Conservation (phyloP, 2,329 filamentous ascomycete species). For the Cadophora gregata region DNA sequence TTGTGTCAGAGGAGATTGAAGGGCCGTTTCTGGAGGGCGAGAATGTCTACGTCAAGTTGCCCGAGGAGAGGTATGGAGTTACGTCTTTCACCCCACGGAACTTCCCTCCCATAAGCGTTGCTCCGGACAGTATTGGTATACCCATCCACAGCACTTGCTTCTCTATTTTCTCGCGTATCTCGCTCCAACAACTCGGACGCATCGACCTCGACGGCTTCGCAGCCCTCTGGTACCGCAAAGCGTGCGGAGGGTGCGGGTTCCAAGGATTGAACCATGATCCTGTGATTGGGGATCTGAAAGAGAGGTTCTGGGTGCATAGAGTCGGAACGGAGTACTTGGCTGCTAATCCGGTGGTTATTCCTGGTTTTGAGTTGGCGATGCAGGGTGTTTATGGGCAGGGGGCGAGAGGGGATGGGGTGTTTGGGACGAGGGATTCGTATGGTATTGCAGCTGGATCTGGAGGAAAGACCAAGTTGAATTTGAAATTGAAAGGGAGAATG, state of each 20-base stretch:
- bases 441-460: not conserved
- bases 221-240: slow-evolving; percentile 25
- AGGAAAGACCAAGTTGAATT: not conserved
- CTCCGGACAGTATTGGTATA: slow-evolving; percentile 9
- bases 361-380: slow-evolving; percentile 18
- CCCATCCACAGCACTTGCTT: slow-evolving; percentile 29
- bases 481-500: not conserved
- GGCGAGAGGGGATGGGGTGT: slow-evolving; percentile 6
- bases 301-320: slow-evolving; percentile 21
- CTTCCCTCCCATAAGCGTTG: not conserved
- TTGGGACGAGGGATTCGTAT: not conserved
- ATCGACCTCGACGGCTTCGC: slow-evolving; percentile 30
- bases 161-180: slow-evolving; percentile 30
- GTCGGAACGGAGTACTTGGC: slow-evolving; percentile 29
- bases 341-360: slow-evolving; percentile 26
- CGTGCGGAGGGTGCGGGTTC: slow-evolving; percentile 26
- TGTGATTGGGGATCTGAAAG: not conserved
- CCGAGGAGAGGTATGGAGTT: slow-evolving; percentile 12
- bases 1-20: slow-evolving; percentile 23
- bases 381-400: slow-evolving; percentile 1
- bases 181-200: slow-evolving; percentile 21
- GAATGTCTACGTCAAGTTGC: not conserved
- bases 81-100: slow-evolving; percentile 13
- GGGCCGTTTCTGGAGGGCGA: not conserved
- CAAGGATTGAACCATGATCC: slow-evolving; percentile 21